Conservation (phyloP, 176 grass and related monocot species). For the Puccinellia tenuiflora region DNA sequence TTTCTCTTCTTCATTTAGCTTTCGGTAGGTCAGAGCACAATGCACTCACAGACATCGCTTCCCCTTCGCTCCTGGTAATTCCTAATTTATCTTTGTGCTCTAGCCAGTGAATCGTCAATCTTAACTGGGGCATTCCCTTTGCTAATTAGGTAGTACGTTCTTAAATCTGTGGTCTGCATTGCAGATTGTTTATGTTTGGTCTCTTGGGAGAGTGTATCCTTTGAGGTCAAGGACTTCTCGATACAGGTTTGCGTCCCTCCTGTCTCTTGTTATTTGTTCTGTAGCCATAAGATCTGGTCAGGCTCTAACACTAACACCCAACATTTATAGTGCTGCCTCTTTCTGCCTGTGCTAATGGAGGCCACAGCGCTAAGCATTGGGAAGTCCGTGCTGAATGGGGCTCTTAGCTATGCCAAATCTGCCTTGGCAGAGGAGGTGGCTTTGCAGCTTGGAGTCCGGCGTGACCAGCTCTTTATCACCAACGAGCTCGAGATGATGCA, state of each 20-base stretch:
- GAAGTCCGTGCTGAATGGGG: slow-evolving; percentile 1
- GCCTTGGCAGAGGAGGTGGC: slow-evolving; percentile 5
- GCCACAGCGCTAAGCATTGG: neutral
- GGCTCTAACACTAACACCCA: neutral
- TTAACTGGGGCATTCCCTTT: neutral
- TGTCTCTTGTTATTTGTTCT: neutral
- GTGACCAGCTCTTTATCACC: slow-evolving; percentile 15
- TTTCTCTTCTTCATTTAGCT: too few species aligned
- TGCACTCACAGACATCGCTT: too few species aligned
- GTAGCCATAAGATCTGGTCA: neutral
- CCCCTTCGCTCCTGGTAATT: too few species aligned
- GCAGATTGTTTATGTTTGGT: neutral
- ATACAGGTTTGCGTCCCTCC: neutral
- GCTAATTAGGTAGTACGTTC: too few species aligned
- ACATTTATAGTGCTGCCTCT: neutral
- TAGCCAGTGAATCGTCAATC: neutral
- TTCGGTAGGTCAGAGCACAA: too few species aligned
- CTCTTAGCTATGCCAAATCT: neutral
- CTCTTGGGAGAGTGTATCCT: neutral
- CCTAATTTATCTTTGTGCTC: neutral
- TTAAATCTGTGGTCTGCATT: too few species aligned
- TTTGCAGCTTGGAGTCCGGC: slow-evolving; percentile 6
- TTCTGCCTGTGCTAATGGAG: neutral
- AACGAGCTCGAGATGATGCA: slow-evolving; percentile 36
- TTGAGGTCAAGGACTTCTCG: neutral